Conservation (phyloP, 1,284 basidiomycete genomes). For the Cutaneotrichosporon daszewskae region DNA sequence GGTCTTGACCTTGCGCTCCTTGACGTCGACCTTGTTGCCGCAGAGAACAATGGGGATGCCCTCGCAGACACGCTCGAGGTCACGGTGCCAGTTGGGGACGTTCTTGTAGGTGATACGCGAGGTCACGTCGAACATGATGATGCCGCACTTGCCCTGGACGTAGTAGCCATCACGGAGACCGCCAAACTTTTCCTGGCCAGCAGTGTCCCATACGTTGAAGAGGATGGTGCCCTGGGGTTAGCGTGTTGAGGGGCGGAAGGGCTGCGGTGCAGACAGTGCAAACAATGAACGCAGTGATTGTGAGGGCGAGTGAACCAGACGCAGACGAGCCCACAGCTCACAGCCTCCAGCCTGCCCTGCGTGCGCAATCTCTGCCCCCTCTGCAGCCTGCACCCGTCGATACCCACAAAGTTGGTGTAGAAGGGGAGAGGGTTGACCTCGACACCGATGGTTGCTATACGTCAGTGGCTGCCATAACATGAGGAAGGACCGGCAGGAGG, state of each 20-base stretch:
- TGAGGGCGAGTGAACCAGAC: no score
- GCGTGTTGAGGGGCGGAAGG: constrained; percentile 1
- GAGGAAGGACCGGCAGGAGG: neutral
- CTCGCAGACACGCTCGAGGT: constrained; percentile 98
- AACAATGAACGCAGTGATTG: no score
- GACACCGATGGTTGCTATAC: constrained; percentile 91
- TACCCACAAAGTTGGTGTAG: constrained; percentile 76
- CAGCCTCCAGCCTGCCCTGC: no score
- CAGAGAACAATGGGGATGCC: constrained; percentile 79
- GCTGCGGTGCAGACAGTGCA: no score
- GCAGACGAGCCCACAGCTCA: no score
- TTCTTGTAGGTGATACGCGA: constrained; percentile 99
- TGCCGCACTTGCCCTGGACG: constrained; percentile 98
- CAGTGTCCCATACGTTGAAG: constrained; percentile 99
- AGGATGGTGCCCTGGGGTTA: constrained; percentile 83
- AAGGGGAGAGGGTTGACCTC: constrained; percentile 96
- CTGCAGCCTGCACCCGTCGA: neutral
- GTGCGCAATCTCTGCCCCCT: no score
- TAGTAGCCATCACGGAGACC: constrained; percentile 97
- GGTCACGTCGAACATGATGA: constrained; percentile 99
- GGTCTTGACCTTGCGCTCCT: constrained; percentile 99
- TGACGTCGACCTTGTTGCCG: constrained; percentile 99
- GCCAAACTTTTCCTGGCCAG: constrained; percentile 99
- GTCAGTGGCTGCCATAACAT: neutral
- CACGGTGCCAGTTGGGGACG: constrained; percentile 99